A percentile compares a stretch with the other conserved stretches of the same genome.
These are phyloP conservation scores for Coemansia sp. DNA, from an alignment of 192 early-diverging fungal species.

Conservation along the genomic window DNA sequence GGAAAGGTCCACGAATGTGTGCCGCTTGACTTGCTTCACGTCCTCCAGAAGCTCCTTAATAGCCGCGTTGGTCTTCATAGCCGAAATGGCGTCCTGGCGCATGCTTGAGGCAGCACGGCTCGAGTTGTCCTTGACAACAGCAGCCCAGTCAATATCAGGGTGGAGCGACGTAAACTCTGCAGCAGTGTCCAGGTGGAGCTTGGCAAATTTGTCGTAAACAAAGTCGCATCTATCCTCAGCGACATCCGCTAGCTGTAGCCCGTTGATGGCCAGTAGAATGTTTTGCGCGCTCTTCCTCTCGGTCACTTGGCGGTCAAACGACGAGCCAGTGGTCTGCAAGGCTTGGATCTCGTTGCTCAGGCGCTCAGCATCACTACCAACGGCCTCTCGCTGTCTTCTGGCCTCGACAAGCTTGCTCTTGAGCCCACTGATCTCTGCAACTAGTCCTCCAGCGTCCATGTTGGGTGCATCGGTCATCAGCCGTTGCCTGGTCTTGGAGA, in stretches of 20 bases:
- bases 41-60: constrained; percentile 49
- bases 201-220: constrained; percentile 47
- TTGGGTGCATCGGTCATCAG: constrained; percentile 25
- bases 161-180: constrained; percentile 53
- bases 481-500: constrained; percentile 32
- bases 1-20: constrained; percentile 45
- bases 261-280: constrained; percentile 50
- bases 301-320: constrained; percentile 35
- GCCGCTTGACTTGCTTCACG: constrained; percentile 35
- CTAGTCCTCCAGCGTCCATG: constrained; percentile 18
- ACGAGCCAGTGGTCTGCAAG: constrained; percentile 33
- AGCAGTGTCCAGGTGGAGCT: constrained; percentile 34
- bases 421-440: constrained; percentile 34
- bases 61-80: constrained; percentile 46
- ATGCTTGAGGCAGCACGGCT: constrained; percentile 13
- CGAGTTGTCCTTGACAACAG: constrained; percentile 30
- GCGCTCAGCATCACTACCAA: constrained; percentile 14
- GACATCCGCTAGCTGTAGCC: constrained; percentile 34
- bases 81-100: constrained; percentile 41
- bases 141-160: constrained; percentile 54
- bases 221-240: constrained; percentile 43
- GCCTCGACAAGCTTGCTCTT: constrained; percentile 14
- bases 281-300: constrained; percentile 48
- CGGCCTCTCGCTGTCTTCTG: constrained; percentile 26
- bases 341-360: constrained; percentile 32